Conservation (phyloP, 2,329 filamentous ascomycete species). For the Botrytis elliptica region DNA sequence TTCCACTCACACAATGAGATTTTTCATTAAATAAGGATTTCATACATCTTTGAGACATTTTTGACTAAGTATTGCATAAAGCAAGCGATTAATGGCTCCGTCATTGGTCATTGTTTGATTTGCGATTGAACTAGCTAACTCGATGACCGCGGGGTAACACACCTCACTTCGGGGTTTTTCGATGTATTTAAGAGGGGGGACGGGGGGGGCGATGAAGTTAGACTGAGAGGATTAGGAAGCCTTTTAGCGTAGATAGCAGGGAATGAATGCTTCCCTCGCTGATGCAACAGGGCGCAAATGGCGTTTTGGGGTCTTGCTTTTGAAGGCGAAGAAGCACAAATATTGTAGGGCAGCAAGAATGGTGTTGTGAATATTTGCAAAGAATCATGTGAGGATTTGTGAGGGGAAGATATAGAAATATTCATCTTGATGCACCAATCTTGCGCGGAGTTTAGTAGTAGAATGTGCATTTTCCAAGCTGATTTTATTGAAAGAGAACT, state of each 20-base stretch:
- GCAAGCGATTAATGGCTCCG: constrained; percentile 49
- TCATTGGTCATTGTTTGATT: constrained; percentile 46
- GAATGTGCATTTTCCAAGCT: not conserved
- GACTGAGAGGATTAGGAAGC: not conserved
- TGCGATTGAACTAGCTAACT: constrained; percentile 40
- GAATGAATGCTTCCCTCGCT: not conserved
- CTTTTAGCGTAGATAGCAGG: not conserved
- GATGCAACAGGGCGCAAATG: not conserved
- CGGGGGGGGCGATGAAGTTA: not conserved
- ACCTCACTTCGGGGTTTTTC: not conserved
- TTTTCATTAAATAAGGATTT: constrained; percentile 23
- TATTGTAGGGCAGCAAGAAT: constrained; percentile 8
- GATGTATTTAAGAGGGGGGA: constrained; percentile 4
- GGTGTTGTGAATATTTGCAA: constrained; percentile 29
- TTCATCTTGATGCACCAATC: not conserved
- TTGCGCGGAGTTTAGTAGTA: not conserved
- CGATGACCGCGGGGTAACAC: constrained; percentile 16
- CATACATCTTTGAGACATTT: constrained; percentile 51
- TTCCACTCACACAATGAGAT: not conserved
- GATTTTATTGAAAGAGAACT: not conserved
- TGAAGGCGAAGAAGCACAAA: constrained; percentile 16
- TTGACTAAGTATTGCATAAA: constrained; percentile 56
- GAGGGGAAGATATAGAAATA: constrained; percentile 10
- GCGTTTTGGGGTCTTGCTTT: not conserved
- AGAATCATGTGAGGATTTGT: constrained; percentile 25